Percentiles rank a stretch among this genome's conserved stretches.
These are phyloP conservation scores for Suillus placidus DNA, from an alignment of 768 basidiomycete genomes.

Conservation along the genomic window DNA sequence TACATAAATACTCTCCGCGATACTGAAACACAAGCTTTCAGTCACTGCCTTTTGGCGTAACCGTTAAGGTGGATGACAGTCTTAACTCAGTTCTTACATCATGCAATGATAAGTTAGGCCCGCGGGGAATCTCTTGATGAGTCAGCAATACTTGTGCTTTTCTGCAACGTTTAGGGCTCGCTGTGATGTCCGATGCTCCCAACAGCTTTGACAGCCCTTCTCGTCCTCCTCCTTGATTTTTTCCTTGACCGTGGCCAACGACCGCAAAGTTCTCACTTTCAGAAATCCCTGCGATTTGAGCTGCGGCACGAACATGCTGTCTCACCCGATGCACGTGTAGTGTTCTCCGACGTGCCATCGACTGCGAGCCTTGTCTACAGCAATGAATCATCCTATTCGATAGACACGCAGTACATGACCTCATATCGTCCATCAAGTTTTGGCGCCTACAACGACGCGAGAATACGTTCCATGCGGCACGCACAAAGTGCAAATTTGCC, in stretches of 20 bases:
- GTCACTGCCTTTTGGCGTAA: too few species aligned
- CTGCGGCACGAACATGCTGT: conserved; percentile 66
- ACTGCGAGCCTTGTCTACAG: conserved; percentile 16
- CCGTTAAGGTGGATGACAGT: too few species aligned
- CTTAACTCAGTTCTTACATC: too few species aligned
- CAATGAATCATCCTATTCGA: conserved; percentile 33
- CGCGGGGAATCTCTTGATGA: neutral
- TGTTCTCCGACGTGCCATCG: conserved; percentile 53
- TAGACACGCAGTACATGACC: conserved; percentile 41
- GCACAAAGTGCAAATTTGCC: conserved; percentile 48
- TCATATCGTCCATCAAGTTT: conserved; percentile 53
- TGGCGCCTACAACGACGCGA: conserved; percentile 44
- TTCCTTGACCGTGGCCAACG: conserved; percentile 16
- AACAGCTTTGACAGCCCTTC: conserved; percentile 48
- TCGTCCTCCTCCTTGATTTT: conserved; percentile 44
- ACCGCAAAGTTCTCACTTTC: neutral
- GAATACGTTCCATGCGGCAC: conserved; percentile 46
- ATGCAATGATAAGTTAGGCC: too few species aligned
- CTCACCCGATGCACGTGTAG: conserved; percentile 47
- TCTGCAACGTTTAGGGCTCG: conserved; percentile 9
- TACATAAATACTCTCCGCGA: too few species aligned
- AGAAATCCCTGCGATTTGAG: conserved; percentile 45
- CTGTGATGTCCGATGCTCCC: conserved; percentile 37
- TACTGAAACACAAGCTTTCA: too few species aligned
- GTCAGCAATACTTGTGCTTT: conserved; percentile 20